A percentile compares a stretch with the other conserved stretches of the same genome.
Conservation (phyloP, 805 yeast species). For the Candida chauliodis region DNA sequence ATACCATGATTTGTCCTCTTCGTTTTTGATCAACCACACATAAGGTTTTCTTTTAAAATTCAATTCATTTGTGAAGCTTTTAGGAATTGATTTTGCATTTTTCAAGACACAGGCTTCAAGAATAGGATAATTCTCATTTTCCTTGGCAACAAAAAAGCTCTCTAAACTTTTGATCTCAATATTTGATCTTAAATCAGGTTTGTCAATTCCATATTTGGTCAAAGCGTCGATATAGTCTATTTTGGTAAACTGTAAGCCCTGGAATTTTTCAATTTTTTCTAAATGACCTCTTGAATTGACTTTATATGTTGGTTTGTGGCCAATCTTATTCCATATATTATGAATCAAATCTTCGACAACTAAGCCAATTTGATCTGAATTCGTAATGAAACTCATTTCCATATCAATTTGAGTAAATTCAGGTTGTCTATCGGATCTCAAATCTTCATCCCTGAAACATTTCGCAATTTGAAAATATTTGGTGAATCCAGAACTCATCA, state of each 20-base stretch:
- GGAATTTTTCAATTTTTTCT: conserved; percentile 16
- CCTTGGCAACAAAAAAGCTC: conserved; percentile 29
- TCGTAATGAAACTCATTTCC: conserved; percentile 82
- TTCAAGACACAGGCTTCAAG: conserved; percentile 71
- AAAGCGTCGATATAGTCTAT: conserved; percentile 70
- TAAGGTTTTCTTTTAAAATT: conserved; percentile 60
- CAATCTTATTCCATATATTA: conserved; percentile 52
- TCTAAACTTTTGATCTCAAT: conserved; percentile 51
- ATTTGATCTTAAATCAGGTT: conserved; percentile 80
- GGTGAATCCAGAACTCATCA: conserved; percentile 91
- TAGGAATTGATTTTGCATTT: conserved; percentile 43
- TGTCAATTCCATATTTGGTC: conserved; percentile 80
- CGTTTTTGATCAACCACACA: conserved; percentile 46
- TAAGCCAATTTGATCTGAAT: conserved; percentile 58
- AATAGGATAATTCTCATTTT: conserved; percentile 51
- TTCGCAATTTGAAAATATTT: conserved; percentile 87
- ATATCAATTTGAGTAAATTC: conserved; percentile 97
- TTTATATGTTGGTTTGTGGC: conserved; percentile 34
- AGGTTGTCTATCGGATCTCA: conserved; percentile 93
- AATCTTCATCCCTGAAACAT: conserved; percentile 95
- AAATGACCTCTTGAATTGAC: conserved; percentile 29
- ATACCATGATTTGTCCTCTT: conserved; percentile 45
- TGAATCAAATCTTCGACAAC: conserved; percentile 59
- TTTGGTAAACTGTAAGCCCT: conserved; percentile 25
- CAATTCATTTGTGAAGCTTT: conserved; percentile 31